Evolutionary conservation across 768 basidiomycete species (phyloP), one percentile per base, ranked within the genome.

Genomic region (Amanita rimosa): DNA sequence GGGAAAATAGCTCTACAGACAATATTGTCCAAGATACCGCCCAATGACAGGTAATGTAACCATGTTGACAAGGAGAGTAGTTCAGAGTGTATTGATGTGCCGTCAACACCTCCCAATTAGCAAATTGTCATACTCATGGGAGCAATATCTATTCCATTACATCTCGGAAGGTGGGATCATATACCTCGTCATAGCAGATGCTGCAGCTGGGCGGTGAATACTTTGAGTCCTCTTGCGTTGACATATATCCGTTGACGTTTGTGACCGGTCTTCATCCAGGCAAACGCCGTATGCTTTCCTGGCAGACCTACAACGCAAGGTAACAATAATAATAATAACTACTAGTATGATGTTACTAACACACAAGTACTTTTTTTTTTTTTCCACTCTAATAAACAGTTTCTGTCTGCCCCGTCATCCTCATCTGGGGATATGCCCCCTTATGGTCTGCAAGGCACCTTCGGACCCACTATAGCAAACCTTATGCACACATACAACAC

Each of bases 251-350:
- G n/a, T n/a, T n/a, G n/a, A n/a, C n/a, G n/a, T n/a, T n/a, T n/a
- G n/a, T n/a, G n/a, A n/a, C n/a, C n/a, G n/a, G n/a, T n/a, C n/a
- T n/a, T n/a, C n/a, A n/a, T n/a, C n/a, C n/a, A n/a, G n/a, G n/a
- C n/a, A n/a, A 54, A 86, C 91, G 75, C 93, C 96, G 9, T 99
- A 98, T 60, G 85, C 87, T 4, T 99, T 98, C 66, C 72, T 99
- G 3, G 70, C 76, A 33, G 91, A 94, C 41, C 69, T 99, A 10
- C 91, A 96, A 57, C 75, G 79, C 59, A 83, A 82, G 78, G 83
- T 75, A 60, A 38, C n/a, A n/a, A 48, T 26, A 38, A 47, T 24
- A 3, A 24, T 24, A 2, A 24, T 24, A 24, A 24, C 22, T 24
- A 24, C 2, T 2, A 24, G 22, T 24, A 5, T 24, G 22, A 24